Base-by-base conservation (phyloP, 2,329 filamentous ascomycete species). In the Aspergillus texensis region DNA sequence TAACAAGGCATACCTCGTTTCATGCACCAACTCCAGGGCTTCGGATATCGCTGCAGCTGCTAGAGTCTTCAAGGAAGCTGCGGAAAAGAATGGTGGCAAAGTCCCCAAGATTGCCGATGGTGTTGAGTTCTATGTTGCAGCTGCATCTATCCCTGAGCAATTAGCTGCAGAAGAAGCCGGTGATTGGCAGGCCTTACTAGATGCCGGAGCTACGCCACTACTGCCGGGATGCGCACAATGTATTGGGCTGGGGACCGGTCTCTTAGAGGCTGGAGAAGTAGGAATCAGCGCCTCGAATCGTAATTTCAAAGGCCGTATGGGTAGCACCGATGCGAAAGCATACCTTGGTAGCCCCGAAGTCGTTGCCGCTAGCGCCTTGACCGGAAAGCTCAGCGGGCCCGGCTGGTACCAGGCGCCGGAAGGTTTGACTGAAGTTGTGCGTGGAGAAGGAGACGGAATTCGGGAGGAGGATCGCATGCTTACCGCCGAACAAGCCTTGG, bases 291-390 rank as follows among this genome's bases (percentile, higher is more conserved):
- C 93, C 0, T 89, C 85, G 58, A 97, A 97, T 81, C 85, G 94
- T 12, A 97, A 97, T 77, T 97, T 94, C 83, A 93, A 94, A 78
- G 94, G 93, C 0, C 88, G 94, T 3, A 96, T 97, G 91, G 94
- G 94, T 3, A 89, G 86, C 16, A 88, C 86, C 3, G 87, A 91
- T 6, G 91, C 93, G 0, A 89, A 93, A 72, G 92, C 93, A 0
- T 97, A 97, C 75, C 88, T 97, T 0, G 91, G 90, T 6, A 94
- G 91, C 68, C 94, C 95, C 0, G 94, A 97, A 73, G 89, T 97
- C 2, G 94, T 98, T 0, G 94, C 94, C 4, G 94, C 95, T 9
- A 96, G 92, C 71, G 94, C 94, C 2, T 80, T 97, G 54, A 81
- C 68, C 62, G 82, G 82, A 57, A 77, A 75, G 55, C 75, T 84